phyloP scores from a whole-genome alignment of 805 yeast species.

The Pichia sporocuriosa region DNA sequence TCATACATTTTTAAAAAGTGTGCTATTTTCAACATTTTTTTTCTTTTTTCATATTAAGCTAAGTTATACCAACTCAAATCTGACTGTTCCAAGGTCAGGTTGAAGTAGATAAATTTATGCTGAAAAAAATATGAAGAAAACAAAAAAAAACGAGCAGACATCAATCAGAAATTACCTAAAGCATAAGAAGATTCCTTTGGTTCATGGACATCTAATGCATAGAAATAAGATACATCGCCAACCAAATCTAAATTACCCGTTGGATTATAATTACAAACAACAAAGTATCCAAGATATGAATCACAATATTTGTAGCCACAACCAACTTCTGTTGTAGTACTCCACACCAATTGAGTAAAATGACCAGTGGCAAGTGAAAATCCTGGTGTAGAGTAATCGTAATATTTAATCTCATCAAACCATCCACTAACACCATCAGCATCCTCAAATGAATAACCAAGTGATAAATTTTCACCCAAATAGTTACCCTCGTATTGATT shows the following conservation, averaged over 20 bases:
- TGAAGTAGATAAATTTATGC: too few species aligned
- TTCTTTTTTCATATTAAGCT: too few species aligned
- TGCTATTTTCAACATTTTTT: too few species aligned
- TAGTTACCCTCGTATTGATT: slow-evolving; percentile 41
- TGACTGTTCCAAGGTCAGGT: slow-evolving; percentile 1
- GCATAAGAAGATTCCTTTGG: slow-evolving; percentile 14
- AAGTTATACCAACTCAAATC: not conserved
- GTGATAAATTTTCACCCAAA: slow-evolving; percentile 73
- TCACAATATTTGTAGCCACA: slow-evolving; percentile 65
- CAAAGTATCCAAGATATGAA: slow-evolving; percentile 41
- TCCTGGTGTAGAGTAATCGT: slow-evolving; percentile 45
- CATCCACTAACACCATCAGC: slow-evolving; percentile 65
- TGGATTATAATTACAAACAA: slow-evolving; percentile 68
- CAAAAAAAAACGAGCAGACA: too few species aligned
- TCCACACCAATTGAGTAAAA: slow-evolving; percentile 80
- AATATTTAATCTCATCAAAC: slow-evolving; percentile 57
- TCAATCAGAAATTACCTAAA: not conserved
- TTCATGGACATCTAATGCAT: slow-evolving; percentile 29
- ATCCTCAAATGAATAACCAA: slow-evolving; percentile 45
- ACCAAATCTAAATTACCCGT: slow-evolving; percentile 63
- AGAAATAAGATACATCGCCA: slow-evolving; percentile 20
- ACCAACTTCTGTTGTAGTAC: slow-evolving; percentile 51
- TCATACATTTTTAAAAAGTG: too few species aligned
- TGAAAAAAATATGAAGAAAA: too few species aligned
- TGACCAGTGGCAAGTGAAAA: slow-evolving; percentile 57